These are phyloP conservation scores for Skeletonema marinoi DNA, from an alignment of 108 stramenopile species.

Conservation along the genomic window DNA sequence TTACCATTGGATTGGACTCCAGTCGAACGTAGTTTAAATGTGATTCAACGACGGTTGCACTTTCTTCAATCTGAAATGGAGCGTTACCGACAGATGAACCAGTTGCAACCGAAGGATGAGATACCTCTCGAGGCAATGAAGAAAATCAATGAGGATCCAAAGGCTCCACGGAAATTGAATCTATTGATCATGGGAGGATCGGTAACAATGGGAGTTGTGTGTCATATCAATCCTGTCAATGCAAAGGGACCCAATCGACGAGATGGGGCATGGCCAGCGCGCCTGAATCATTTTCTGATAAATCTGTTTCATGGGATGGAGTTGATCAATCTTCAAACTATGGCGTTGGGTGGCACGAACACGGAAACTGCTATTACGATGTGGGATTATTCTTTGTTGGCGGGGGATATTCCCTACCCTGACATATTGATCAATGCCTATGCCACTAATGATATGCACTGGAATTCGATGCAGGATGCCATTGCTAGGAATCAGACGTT, in stretches of 20 bases:
- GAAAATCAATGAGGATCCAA: constrained; percentile 23
- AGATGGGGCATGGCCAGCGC: constrained; percentile 69
- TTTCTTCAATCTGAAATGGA: constrained; percentile 17
- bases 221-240: constrained; percentile 55
- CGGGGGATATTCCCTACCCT: constrained; percentile 62
- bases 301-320: constrained; percentile 29
- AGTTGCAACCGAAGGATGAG: neutral
- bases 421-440: constrained; percentile 84
- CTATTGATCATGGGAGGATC: constrained; percentile 79
- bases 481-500: constrained; percentile 54
- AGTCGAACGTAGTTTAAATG: constrained; percentile 22
- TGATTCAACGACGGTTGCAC: constrained; percentile 21
- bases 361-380: constrained; percentile 66
- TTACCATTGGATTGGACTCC: constrained; percentile 47
- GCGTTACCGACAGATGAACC: constrained; percentile 3
- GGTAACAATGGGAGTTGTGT: constrained; percentile 75
- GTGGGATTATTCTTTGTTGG: constrained; percentile 76
- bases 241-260: constrained; percentile 41
- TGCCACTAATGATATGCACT: constrained; percentile 85
- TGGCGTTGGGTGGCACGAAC: constrained; percentile 82
- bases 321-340: constrained; percentile 54
- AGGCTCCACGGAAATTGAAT: constrained; percentile 63
- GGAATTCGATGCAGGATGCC: constrained; percentile 51
- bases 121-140: constrained; percentile 22
- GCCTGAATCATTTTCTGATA: constrained; percentile 42